Percentiles rank a stretch among this genome's conserved stretches.
Evolutionary conservation across 306 rosid species (phyloP).

Genomic region (Castanea crenata): DNA sequence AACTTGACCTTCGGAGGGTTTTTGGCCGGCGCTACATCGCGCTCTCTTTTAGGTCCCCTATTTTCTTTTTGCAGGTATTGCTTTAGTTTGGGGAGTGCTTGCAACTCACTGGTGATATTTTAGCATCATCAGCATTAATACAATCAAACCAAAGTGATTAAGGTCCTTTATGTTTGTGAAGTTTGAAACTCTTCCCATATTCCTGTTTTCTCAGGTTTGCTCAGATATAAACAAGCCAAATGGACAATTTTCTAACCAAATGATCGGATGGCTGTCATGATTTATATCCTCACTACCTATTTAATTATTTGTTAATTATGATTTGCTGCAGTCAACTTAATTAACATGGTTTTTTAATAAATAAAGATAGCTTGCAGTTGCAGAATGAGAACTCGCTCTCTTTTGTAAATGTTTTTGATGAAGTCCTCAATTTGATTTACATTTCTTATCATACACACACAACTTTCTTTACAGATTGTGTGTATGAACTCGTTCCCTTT

Average conservation of each 20-base stretch:
- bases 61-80: too few species aligned
- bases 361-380: not conserved
- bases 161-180: not conserved
- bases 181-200: not conserved
- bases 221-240: slow-evolving; percentile 98
- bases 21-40: too few species aligned
- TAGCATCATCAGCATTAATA: too few species aligned
- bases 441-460: not conserved
- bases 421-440: slow-evolving; percentile 6
- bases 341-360: not conserved
- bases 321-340: slow-evolving; percentile 3
- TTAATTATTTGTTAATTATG: not conserved
- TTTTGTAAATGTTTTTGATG: not conserved
- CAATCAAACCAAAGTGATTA: not conserved
- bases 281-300: slow-evolving; percentile 87
- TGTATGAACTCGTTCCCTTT: too few species aligned
- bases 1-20: too few species aligned
- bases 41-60: too few species aligned
- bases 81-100: too few species aligned
- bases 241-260: slow-evolving; percentile 88
- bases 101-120: too few species aligned
- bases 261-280: slow-evolving; percentile 65
- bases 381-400: not conserved
- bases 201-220: slow-evolving; percentile 57
- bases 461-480: slow-evolving; percentile 57